Conservation (phyloP, 768 basidiomycete species). For the Lentinula aciculospora region DNA sequence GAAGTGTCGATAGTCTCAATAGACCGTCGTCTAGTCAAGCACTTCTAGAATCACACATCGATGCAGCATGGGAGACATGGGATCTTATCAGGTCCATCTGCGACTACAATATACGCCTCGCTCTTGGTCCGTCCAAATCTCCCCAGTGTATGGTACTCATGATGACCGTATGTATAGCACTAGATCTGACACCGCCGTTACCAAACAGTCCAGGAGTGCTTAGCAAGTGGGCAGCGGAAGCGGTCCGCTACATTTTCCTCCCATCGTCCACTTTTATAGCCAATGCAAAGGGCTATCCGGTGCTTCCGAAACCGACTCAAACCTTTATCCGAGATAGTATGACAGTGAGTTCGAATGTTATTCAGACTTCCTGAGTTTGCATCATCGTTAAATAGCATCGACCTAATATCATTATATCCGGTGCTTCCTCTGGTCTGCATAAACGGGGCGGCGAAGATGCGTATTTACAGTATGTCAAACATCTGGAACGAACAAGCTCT, state of each 20-base stretch:
- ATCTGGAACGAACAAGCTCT: slow-evolving; percentile 76
- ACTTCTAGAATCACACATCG: slow-evolving; percentile 51
- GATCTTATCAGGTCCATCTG: slow-evolving; percentile 89
- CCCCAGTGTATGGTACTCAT: neutral
- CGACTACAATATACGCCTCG: slow-evolving; percentile 67
- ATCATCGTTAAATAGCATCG: slow-evolving; percentile 54
- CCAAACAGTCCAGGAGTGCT: slow-evolving; percentile 74
- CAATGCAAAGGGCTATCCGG: slow-evolving; percentile 95
- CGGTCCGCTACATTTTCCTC: slow-evolving; percentile 82
- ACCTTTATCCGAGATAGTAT: slow-evolving; percentile 86
- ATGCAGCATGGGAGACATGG: slow-evolving; percentile 97
- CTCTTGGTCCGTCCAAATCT: neutral
- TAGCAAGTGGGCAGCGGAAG: slow-evolving; percentile 89
- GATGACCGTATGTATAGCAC: slow-evolving; percentile 43
- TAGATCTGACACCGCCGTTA: slow-evolving; percentile 87
- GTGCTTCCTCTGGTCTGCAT: slow-evolving; percentile 61
- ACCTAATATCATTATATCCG: slow-evolving; percentile 80
- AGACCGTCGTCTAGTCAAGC: slow-evolving; percentile 17
- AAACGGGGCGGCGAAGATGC: slow-evolving; percentile 76
- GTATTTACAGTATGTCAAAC: slow-evolving; percentile 84
- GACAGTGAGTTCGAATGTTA: slow-evolving; percentile 51
- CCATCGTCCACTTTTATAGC: slow-evolving; percentile 91
- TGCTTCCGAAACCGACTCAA: slow-evolving; percentile 90
- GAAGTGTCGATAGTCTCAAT: slow-evolving; percentile 19
- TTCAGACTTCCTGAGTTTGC: slow-evolving; percentile 11